Base-by-base conservation (phyloP, 2,329 filamentous ascomycete species). In the Pseudocercospora crystallina region DNA sequence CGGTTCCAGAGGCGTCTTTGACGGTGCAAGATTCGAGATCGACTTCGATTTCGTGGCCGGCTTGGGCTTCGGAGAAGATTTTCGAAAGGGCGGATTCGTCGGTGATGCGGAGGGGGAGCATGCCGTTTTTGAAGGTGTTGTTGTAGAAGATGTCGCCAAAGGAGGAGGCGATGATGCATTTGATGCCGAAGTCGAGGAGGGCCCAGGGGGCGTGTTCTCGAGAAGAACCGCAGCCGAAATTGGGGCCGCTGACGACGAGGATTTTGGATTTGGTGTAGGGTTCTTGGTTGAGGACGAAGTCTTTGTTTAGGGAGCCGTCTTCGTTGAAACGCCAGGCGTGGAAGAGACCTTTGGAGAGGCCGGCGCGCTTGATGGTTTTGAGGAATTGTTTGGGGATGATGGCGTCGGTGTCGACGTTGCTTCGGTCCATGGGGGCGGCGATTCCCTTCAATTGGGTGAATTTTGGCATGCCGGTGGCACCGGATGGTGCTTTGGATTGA, bases 81-180 rank as follows among this genome's bases (percentile, higher is more conserved):
- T 78, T 79, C 37, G 87, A 79, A 3, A 96, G 76, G 30, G 81
- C 78, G 1, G 73, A 76, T 59, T 83, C 73, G 69, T 92, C 83
- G 30, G 80, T 75, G 67, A 97, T 87, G 52, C 80, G 74, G 54
- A 97, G 83, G 41, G 92, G 91, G 57, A 97, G 78, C 94, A 97
- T 97, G 76, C 92, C 92, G 77, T 99, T 99, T 81, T 99, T 97
- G 82, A 96, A 97, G n/a, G 88, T 94, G 79, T 99, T 99, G 83
- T 96, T 96, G 83, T 92, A 95, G 83, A 96, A 96, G 72, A 99
- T 99, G 67, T 95, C 90, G 51, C 87, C 88, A 61, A 82, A 89
- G 1, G 87, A 91, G 1, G 90, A 89, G 1, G 92, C 94, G 62
- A 97, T 95, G 65, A 97, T 80, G 70, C 87, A 92, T 69, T 87